Evolutionary conservation across 495 filamentous ascomycete species (phyloP).

Genomic region (Aspergillus mulundensis): DNA sequence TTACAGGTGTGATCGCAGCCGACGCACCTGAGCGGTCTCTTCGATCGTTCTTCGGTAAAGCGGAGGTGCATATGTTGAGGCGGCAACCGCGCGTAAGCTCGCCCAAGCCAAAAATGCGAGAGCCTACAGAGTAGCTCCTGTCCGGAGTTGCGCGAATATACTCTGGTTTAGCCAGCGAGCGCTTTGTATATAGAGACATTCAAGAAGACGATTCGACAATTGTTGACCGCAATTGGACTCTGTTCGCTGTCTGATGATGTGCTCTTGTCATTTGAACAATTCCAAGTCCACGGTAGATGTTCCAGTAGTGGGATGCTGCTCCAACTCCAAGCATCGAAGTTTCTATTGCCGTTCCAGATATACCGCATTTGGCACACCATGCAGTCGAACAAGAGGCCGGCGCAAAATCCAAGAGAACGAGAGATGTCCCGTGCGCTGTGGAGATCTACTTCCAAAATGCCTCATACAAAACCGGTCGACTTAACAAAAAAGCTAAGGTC

Average conservation of each 20-base stretch:
- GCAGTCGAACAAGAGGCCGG: constrained; percentile 12
- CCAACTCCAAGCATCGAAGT: constrained; percentile 1
- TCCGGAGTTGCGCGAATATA: background rate
- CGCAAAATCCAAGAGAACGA: constrained; percentile 12
- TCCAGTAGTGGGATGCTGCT: constrained; percentile 7
- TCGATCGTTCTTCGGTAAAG: background rate
- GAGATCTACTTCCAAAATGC: constrained; percentile 16
- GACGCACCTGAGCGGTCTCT: background rate
- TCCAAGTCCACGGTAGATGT: background rate
- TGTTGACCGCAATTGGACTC: too few species aligned
- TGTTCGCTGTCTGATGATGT: background rate
- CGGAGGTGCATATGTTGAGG: constrained; percentile 3
- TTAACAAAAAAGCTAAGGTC: background rate
- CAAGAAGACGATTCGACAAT: too few species aligned
- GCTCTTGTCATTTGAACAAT: background rate
- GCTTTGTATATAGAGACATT: too few species aligned
- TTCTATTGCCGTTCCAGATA: constrained; percentile 7
- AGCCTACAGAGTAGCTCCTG: background rate
- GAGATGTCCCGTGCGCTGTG: constrained; percentile 17
- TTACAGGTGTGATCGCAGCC: background rate
- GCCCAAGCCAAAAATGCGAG: background rate
- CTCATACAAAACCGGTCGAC: constrained; percentile 17
- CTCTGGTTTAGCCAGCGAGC: background rate
- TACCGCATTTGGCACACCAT: constrained; percentile 19
- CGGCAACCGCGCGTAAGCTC: constrained; percentile 11